phyloP scores from a whole-genome alignment of 1,284 basidiomycete species.

The Boletus hoseneyae region DNA sequence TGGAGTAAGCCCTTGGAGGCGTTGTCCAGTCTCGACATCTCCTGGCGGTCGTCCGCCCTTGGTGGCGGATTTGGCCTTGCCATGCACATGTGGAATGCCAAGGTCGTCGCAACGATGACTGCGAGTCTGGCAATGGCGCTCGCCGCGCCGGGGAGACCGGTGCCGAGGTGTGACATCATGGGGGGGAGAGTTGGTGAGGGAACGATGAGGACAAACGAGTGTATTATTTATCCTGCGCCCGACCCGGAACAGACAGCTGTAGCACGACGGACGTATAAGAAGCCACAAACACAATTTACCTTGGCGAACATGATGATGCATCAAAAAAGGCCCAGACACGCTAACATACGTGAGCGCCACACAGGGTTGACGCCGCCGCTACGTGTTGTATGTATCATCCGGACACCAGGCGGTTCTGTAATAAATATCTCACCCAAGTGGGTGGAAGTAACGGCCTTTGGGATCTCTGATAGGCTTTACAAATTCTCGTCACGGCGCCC shows the following conservation, averaged over 20 bases:
- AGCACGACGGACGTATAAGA: too few relatives aligned
- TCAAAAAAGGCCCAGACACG: too few relatives aligned
- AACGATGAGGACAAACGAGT: background rate
- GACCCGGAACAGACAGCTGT: too few relatives aligned
- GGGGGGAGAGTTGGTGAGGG: background rate
- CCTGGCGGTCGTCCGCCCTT: background rate
- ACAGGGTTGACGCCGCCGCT: background rate
- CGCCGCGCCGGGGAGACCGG: background rate
- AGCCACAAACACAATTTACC: background rate
- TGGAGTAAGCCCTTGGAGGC: background rate
- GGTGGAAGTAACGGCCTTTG: background rate
- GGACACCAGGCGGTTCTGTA: background rate
- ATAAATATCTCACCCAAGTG: background rate
- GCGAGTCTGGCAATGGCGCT: constrained; percentile 3
- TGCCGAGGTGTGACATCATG: background rate
- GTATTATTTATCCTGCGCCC: background rate
- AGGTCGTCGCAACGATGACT: background rate
- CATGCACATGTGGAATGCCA: constrained; percentile 8
- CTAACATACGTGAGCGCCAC: background rate
- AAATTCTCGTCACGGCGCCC: too few relatives aligned
- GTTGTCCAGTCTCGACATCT: constrained; percentile 2
- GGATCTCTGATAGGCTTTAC: background rate
- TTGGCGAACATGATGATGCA: background rate
- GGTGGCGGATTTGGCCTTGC: constrained; percentile 15
- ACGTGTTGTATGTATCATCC: too few relatives aligned